Percentiles rank a stretch among this genome's conserved stretches.
Evolutionary conservation across 495 filamentous ascomycete genomes (phyloP).

Genomic region (Daldinia decipiens): DNA sequence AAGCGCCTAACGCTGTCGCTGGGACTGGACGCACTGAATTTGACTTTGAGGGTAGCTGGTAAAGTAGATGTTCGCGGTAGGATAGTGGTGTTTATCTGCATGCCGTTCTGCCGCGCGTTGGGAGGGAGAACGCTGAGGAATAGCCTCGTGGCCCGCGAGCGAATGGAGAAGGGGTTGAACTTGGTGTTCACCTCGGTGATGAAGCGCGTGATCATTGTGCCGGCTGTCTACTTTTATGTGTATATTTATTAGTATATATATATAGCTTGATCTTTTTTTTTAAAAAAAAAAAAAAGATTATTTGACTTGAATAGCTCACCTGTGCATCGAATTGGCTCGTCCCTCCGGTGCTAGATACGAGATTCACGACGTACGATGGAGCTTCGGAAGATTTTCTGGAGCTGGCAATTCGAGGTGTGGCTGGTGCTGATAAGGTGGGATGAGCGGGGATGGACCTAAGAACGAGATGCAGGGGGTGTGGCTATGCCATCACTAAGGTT

Average conservation of each 20-base stretch:
- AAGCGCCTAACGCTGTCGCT: background rate
- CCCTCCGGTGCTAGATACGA: background rate
- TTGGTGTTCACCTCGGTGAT: constrained; percentile 82
- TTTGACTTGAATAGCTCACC: no score
- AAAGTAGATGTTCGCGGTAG: constrained; percentile 72
- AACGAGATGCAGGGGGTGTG: background rate
- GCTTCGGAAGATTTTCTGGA: constrained; percentile 36
- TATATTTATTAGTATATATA: background rate
- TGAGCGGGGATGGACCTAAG: no score
- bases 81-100: constrained; percentile 82
- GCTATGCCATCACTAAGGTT: background rate
- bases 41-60: constrained; percentile 72
- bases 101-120: constrained; percentile 71
- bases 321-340: constrained; percentile 4
- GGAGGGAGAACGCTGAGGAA: constrained; percentile 90
- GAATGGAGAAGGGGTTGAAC: constrained; percentile 90
- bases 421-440: constrained; percentile 8
- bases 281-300: no score
- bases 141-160: constrained; percentile 80
- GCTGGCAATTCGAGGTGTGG: constrained; percentile 15
- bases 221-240: constrained; percentile 12
- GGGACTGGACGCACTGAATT: constrained; percentile 73
- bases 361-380: background rate
- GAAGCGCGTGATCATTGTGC: constrained; percentile 85
- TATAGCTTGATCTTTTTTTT: no score